Conservation (phyloP, 345 rosid species). For the Stellera chamaejasme region DNA sequence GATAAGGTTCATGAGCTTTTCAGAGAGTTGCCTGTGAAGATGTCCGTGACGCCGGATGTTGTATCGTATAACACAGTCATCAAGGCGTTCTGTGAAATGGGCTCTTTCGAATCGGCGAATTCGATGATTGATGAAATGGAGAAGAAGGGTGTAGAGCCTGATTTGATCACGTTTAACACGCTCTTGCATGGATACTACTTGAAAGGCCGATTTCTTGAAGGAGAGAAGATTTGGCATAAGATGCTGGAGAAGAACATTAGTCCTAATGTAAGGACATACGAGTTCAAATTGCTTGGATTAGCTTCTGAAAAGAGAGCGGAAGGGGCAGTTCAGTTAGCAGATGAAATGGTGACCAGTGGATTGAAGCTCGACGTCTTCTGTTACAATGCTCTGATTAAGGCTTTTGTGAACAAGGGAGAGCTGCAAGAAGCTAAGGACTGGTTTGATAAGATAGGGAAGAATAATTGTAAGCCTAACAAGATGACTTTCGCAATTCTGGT, state of each 20-base stretch:
- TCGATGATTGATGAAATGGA: conserved; percentile 49
- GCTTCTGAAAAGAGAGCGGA: conserved; percentile 24
- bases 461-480: conserved; percentile 21
- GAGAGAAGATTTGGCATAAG: conserved; percentile 49
- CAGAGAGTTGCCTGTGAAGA: conserved; percentile 33
- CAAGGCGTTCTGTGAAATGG: conserved; percentile 50
- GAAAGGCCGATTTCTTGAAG: conserved; percentile 36
- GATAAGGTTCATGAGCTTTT: conserved; percentile 32
- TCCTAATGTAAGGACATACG: conserved; percentile 49
- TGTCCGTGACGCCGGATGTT: conserved; percentile 41
- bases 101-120: conserved; percentile 33
- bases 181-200: conserved; percentile 38
- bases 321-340: conserved; percentile 36
- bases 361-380: conserved; percentile 39
- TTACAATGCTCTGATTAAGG: conserved; percentile 49
- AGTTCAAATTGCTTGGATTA: conserved; percentile 47
- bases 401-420: conserved; percentile 32
- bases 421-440: conserved; percentile 43
- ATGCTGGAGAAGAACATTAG: conserved; percentile 37
- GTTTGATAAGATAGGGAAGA: conserved; percentile 35
- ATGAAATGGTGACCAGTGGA: conserved; percentile 38
- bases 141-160: conserved; percentile 37
- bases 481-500: conserved; percentile 32
- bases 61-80: conserved; percentile 47
- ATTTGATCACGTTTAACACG: conserved; percentile 46